Evolutionary conservation across 192 early-diverging fungal species (phyloP).

Genomic region (Thamnidium elegans): DNA sequence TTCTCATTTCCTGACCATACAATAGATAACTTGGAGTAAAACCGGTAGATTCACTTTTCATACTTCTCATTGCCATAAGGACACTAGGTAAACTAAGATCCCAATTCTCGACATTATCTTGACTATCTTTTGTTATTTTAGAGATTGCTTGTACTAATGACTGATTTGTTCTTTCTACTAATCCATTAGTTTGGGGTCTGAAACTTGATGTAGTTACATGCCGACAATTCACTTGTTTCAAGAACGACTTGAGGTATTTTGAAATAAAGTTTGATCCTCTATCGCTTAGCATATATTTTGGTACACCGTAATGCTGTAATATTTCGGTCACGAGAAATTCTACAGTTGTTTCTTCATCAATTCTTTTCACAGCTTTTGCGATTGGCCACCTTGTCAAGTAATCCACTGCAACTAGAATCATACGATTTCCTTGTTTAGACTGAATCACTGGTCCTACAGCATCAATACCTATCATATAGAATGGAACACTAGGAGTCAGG

Average conservation of each 20-base stretch:
- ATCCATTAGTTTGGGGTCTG: constrained; percentile 25
- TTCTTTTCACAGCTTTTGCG: constrained; percentile 2
- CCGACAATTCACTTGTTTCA: background rate
- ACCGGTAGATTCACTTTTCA: constrained; percentile 17
- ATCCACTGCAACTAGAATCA: constrained; percentile 27
- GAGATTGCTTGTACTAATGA: constrained; percentile 21
- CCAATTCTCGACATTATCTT: background rate
- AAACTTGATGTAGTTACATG: constrained; percentile 16
- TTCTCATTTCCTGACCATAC: constrained; percentile 19
- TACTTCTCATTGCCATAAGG: constrained; percentile 13
- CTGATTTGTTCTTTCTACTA: constrained; percentile 21
- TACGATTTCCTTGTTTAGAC: constrained; percentile 2
- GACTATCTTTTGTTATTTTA: constrained; percentile 6
- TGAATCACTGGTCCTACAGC: constrained; percentile 2
- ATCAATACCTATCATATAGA: constrained; percentile 18
- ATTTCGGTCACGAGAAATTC: background rate
- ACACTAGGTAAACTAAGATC: background rate
- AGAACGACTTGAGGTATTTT: background rate
- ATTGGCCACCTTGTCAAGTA: constrained; percentile 30
- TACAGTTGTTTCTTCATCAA: background rate
- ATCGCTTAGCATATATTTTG: constrained; percentile 18
- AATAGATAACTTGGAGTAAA: constrained; percentile 9
- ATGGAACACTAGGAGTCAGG: background rate
- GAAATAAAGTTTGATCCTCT: constrained; percentile 18
- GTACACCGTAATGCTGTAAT: constrained; percentile 9